Evolutionary conservation across 2,329 filamentous ascomycete genomes (phyloP).

Genomic region (Hymenoscyphus fraxineus): DNA sequence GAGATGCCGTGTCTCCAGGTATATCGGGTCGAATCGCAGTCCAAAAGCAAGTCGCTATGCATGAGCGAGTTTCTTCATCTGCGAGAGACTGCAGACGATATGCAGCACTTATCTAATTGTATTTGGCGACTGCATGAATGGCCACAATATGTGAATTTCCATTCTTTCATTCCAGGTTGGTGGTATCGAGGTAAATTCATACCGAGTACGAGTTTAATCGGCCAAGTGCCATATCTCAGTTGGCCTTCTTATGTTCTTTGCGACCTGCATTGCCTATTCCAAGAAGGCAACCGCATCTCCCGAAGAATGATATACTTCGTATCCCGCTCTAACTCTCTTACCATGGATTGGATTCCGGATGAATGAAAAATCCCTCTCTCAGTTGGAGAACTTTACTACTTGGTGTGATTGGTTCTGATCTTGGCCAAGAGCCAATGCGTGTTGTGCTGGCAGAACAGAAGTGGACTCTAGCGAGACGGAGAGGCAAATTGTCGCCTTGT

Average conservation of each 20-base stretch:
- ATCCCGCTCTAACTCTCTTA: neutral
- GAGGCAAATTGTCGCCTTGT: neutral
- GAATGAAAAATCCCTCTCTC: neutral
- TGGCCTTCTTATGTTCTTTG: neutral
- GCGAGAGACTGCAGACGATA: constrained; percentile 8
- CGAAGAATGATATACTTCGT: neutral
- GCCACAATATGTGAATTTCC: constrained; percentile 1
- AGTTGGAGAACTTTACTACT: neutral
- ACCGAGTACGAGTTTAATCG: neutral
- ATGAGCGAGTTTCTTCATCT: constrained; percentile 8
- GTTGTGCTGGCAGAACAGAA: constrained; percentile 4
- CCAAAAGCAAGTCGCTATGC: neutral
- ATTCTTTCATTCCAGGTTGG: constrained; percentile 4
- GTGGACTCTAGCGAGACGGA: neutral
- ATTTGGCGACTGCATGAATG: constrained; percentile 3
- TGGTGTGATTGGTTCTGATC: neutral
- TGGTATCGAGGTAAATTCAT: constrained; percentile 7
- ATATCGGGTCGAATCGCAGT: constrained; percentile 9
- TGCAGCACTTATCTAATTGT: neutral
- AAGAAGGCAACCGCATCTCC: neutral
- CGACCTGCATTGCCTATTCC: neutral
- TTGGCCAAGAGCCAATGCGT: constrained; percentile 1
- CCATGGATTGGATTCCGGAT: neutral
- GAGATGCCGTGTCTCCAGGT: neutral
- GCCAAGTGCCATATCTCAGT: neutral